Conservation (phyloP, 2,329 filamentous ascomycete species). For the Phaeosphaeria sp. region DNA sequence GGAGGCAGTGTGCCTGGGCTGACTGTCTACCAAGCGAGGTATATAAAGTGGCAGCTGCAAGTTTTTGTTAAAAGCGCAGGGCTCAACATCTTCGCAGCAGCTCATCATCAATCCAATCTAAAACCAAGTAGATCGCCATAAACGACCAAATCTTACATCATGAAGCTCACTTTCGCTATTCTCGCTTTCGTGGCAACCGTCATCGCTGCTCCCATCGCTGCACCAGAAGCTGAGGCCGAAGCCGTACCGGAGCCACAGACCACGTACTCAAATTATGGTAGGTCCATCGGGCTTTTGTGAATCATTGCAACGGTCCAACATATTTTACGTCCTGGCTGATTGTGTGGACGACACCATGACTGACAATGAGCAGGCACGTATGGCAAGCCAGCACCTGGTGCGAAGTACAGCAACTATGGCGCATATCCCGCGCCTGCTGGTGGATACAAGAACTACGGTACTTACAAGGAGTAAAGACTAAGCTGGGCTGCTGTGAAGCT, state of each 20-base stretch:
- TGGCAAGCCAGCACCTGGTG: not conserved
- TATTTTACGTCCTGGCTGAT: not conserved
- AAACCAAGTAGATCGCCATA: not conserved
- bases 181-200: slow-evolving; percentile 28
- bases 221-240: slow-evolving; percentile 14
- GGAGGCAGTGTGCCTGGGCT: not conserved
- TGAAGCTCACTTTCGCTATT: slow-evolving; percentile 28
- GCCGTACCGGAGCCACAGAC: slow-evolving; percentile 22
- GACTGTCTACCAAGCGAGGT: not conserved
- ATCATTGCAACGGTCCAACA: not conserved
- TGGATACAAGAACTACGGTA: slow-evolving; percentile 24
- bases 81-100: not conserved
- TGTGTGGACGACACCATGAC: not conserved
- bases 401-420: slow-evolving; percentile 16
- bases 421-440: slow-evolving; percentile 17
- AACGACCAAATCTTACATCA: slow-evolving; percentile 5
- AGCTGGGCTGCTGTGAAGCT: not conserved
- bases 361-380: slow-evolving; percentile 1
- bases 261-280: slow-evolving; percentile 23
- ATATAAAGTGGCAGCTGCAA: slow-evolving; percentile 2
- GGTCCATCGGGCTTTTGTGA: not conserved
- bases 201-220: slow-evolving; percentile 24
- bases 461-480: slow-evolving; percentile 15
- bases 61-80: not conserved
- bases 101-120: not conserved